Evolutionary conservation across 371 early-diverging fungal genomes (phyloP).

Genomic region (Vairimorpha necatrix): DNA sequence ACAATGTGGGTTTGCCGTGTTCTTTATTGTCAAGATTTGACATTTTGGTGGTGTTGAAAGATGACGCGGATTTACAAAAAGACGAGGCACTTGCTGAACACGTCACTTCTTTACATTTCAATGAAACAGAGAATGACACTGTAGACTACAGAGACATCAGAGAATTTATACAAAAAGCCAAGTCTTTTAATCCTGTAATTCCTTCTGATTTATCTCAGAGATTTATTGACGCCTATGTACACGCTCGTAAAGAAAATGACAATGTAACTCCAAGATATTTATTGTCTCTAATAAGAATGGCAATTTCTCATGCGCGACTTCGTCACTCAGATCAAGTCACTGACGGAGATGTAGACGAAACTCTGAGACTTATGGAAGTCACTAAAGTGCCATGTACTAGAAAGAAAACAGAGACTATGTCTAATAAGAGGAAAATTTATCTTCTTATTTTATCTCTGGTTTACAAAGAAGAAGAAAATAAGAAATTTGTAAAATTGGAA

Average conservation of each 20-base stretch:
- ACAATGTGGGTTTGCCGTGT: constrained; percentile 89
- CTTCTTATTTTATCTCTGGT: constrained; percentile 53
- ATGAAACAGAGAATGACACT: constrained; percentile 18
- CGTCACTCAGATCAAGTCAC: constrained; percentile 73
- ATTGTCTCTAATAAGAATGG: constrained; percentile 79
- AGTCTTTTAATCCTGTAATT: constrained; percentile 34
- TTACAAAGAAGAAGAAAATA: constrained; percentile 29
- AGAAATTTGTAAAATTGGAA: constrained; percentile 37
- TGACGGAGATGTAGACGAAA: constrained; percentile 82
- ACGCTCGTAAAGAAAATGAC: constrained; percentile 68
- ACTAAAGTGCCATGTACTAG: constrained; percentile 69
- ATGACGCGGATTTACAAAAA: constrained; percentile 75
- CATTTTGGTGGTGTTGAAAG: constrained; percentile 81
- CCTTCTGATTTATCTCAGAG: constrained; percentile 31
- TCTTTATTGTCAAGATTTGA: constrained; percentile 92
- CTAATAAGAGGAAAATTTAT: constrained; percentile 47
- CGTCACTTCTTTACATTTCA: constrained; percentile 54
- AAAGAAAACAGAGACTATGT: constrained; percentile 32
- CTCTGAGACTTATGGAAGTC: constrained; percentile 75
- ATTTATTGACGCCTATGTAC: constrained; percentile 58
- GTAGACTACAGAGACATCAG: constrained; percentile 31
- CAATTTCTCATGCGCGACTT: constrained; percentile 78
- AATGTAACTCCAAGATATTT: constrained; percentile 67
- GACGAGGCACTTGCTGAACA: constrained; percentile 69
- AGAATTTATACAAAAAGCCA: constrained; percentile 36